Evolutionary conservation across 805 yeast genomes (phyloP), one percentile per base, ranked within the genome.

Genomic region (Suhomyces sp.): DNA sequence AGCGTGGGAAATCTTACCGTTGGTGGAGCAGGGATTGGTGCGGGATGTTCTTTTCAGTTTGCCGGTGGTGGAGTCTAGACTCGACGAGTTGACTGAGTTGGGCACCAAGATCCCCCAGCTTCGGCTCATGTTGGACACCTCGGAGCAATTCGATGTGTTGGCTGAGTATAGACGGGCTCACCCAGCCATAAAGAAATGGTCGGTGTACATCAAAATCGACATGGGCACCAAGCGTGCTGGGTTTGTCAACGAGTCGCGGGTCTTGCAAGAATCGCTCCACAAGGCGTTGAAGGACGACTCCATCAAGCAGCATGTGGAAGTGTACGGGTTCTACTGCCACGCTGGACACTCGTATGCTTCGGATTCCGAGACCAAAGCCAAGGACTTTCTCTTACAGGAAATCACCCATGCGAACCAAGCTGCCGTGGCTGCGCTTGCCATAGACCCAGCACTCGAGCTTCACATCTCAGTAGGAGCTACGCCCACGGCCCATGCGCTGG

Each of bases 181-280:
- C 41, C 58, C 69, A 17, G 33, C 48, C 1, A 41, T 59, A 6
- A 63, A 65, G 44, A 73, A 74, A 54, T 87, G 92, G 90, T 79
- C 85, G 1, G 65, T 86, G 1, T 86, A 85, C 58, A 64, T 88
- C 50, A 88, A 88, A 65, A 73, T 88, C 41, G 84, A 88, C 60
- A 79, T 83, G 77, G 94, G 94, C 1, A 82, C 87, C 2, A 72
- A 82, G 54, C 69, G 96, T 52, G 94, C 94, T 3, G 96, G 96
- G 7, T 53, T 71, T 23, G 33, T 51, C 2, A 49, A 51, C 12
- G 74, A 65, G 27, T 60, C 77, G 1, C 68, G 65, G 0, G 70
- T 66, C 26, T 63, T 85, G n/a, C 54, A 62, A 0, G 54, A 64
- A 1, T 60, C 79, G 4, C 58, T 86, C 15, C 44, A 57, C 6